phyloP scores from a whole-genome alignment of 2,329 filamentous ascomycete genomes.

The Whalleya microplaca region DNA sequence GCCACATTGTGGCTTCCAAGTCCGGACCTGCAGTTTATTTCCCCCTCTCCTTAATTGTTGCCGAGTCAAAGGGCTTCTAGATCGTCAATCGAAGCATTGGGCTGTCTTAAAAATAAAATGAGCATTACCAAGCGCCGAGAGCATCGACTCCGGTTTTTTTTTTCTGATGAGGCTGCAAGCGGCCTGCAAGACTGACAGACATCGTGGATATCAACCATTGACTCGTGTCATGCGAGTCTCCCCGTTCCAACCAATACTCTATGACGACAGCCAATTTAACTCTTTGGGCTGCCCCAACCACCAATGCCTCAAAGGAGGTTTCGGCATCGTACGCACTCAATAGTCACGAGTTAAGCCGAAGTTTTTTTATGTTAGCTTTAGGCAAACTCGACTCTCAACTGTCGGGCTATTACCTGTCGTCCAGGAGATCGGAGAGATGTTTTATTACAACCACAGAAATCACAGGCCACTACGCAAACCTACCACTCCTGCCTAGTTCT shows the following conservation, averaged over 20 bases:
- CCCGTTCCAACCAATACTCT: too few relatives aligned
- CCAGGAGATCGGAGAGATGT: constrained; percentile 27
- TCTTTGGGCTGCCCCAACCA: not conserved
- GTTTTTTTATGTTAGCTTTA: constrained; percentile 4
- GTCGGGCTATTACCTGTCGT: constrained; percentile 18
- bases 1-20: not conserved
- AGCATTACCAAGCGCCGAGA: not conserved
- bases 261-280: not conserved
- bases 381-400: constrained; percentile 10
- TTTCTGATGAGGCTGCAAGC: not conserved
- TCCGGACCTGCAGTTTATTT: constrained; percentile 7
- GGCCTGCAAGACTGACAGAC: not conserved
- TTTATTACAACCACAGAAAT: constrained; percentile 17
- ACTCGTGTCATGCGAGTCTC: not conserved
- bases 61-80: constrained; percentile 22
- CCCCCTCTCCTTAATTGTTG: not conserved
- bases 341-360: constrained; percentile 3
- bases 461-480: constrained; percentile 4
- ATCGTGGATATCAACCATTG: not conserved
- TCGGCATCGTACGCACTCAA: not conserved
- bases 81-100: constrained; percentile 28
- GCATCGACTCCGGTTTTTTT: constrained; percentile 2
- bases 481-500: not conserved
- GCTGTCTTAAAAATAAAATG: constrained; percentile 15
- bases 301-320: not conserved